phyloP scores from a whole-genome alignment of 768 basidiomycete genomes.

The Lactarius sanguifluus region DNA sequence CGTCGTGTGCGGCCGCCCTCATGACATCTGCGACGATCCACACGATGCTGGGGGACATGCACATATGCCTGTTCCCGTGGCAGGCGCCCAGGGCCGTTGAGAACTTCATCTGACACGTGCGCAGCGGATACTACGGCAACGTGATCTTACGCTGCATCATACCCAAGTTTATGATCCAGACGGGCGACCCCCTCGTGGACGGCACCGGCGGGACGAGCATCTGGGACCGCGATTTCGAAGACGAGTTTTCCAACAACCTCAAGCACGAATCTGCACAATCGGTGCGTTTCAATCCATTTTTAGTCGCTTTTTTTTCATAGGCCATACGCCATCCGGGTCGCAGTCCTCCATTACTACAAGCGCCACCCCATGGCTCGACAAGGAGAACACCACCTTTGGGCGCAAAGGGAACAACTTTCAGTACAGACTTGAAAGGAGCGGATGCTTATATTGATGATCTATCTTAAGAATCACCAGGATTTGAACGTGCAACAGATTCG shows the following conservation, averaged over 20 bases:
- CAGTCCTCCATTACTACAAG: conserved; percentile 99
- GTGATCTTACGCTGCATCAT: conserved; percentile 97
- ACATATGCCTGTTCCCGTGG: conserved; percentile 83
- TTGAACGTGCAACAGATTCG: no score
- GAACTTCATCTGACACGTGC: conserved; percentile 92
- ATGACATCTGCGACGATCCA: conserved; percentile 96
- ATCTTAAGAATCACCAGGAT: no score
- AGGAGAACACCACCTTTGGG: conserved; percentile 91
- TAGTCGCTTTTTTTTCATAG: conserved; percentile 40
- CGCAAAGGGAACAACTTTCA: conserved; percentile 36
- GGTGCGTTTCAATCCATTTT: conserved; percentile 43
- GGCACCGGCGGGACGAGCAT: conserved; percentile 90
- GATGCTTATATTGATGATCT: no score
- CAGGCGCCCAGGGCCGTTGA: conserved; percentile 95
- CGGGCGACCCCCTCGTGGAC: conserved; percentile 89
- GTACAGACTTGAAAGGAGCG: no score
- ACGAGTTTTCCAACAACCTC: conserved; percentile 87
- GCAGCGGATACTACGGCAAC: conserved; percentile 88
- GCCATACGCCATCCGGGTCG: conserved; percentile 89
- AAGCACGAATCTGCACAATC: conserved; percentile 92
- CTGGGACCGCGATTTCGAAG: conserved; percentile 89
- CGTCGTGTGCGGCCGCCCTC: no score
- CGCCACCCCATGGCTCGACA: conserved; percentile 90
- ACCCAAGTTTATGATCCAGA: conserved; percentile 98
- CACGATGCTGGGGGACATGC: conserved; percentile 93